These are phyloP conservation scores for Abortiporus biennis DNA, from an alignment of 1,284 basidiomycete genomes.

Conservation along the genomic window DNA sequence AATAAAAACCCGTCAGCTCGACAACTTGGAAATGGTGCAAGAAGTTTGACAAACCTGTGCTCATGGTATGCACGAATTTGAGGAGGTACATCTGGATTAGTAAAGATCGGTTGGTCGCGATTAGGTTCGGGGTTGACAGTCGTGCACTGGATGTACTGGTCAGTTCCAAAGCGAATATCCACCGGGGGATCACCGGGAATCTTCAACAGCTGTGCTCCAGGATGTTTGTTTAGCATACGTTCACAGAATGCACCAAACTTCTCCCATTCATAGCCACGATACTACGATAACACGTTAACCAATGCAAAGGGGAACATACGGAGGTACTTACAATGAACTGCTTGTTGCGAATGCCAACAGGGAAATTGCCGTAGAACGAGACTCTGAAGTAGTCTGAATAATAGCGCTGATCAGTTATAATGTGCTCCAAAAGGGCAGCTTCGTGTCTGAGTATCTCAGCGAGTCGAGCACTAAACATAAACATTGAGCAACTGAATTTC, in stretches of 20 bases:
- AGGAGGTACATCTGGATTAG: slow-evolving; percentile 78
- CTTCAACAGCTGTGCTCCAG: slow-evolving; percentile 79
- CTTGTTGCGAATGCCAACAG: slow-evolving; percentile 76
- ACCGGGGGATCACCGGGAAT: slow-evolving; percentile 73
- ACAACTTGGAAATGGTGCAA: too few species aligned
- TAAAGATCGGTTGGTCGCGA: slow-evolving; percentile 73
- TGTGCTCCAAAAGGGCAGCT: slow-evolving; percentile 78
- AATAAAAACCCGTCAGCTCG: slow-evolving; percentile 4
- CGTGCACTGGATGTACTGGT: slow-evolving; percentile 86
- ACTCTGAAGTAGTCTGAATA: slow-evolving; percentile 93
- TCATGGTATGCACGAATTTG: slow-evolving; percentile 85
- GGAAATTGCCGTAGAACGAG: slow-evolving; percentile 90
- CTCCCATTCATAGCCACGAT: slow-evolving; percentile 90
- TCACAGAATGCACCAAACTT: slow-evolving; percentile 88
- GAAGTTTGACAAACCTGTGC: slow-evolving; percentile 50
- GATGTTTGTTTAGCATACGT: slow-evolving; percentile 88
- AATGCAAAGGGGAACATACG: slow-evolving; percentile 2
- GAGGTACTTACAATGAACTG: slow-evolving; percentile 72
- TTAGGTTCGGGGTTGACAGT: slow-evolving; percentile 85
- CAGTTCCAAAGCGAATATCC: slow-evolving; percentile 74
- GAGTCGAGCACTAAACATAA: slow-evolving; percentile 53
- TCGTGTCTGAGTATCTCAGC: slow-evolving; percentile 84
- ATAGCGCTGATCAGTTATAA: slow-evolving; percentile 76
- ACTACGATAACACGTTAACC: slow-evolving; percentile 36
- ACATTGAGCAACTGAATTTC: slow-evolving; percentile 5